These are phyloP conservation scores for Candida mattraensis DNA, from an alignment of 805 yeast species.

Conservation along the genomic window DNA sequence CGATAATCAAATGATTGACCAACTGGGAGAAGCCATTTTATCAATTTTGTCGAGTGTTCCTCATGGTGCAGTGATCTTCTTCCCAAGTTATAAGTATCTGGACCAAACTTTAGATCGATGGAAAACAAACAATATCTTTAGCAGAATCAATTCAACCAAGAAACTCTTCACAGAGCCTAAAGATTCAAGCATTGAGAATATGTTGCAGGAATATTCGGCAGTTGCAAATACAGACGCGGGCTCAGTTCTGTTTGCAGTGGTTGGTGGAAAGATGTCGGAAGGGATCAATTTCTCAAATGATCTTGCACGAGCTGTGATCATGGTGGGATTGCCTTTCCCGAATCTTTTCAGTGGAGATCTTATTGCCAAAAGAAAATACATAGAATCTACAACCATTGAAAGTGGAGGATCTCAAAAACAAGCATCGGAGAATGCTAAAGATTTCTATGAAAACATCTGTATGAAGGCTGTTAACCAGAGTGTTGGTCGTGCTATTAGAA, in stretches of 20 bases:
- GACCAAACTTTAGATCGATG: conserved; percentile 51
- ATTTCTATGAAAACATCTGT: conserved; percentile 78
- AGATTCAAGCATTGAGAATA: conserved; percentile 42
- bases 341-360: conserved; percentile 81
- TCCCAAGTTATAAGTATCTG: conserved; percentile 81
- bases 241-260: conserved; percentile 77
- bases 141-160: conserved; percentile 41
- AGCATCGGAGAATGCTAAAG: conserved; percentile 49
- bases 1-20: conserved; percentile 41
- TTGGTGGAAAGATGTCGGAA: conserved; percentile 90
- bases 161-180: conserved; percentile 57
- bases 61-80: conserved; percentile 74
- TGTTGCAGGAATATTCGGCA: conserved; percentile 51
- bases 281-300: conserved; percentile 90
- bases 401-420: conserved; percentile 46
- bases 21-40: conserved; percentile 50
- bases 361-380: conserved; percentile 64
- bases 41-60: conserved; percentile 52
- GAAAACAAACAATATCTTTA: conserved; percentile 41
- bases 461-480: conserved; percentile 92
- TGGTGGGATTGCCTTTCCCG: conserved; percentile 90
- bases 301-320: conserved; percentile 81
- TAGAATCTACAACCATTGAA: conserved; percentile 50
- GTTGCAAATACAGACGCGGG: conserved; percentile 45
- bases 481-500: conserved; percentile 89